These are phyloP conservation scores for Alopecurus myosuroides DNA, from an alignment of 176 grass and related monocot genomes.

Conservation along the genomic window DNA sequence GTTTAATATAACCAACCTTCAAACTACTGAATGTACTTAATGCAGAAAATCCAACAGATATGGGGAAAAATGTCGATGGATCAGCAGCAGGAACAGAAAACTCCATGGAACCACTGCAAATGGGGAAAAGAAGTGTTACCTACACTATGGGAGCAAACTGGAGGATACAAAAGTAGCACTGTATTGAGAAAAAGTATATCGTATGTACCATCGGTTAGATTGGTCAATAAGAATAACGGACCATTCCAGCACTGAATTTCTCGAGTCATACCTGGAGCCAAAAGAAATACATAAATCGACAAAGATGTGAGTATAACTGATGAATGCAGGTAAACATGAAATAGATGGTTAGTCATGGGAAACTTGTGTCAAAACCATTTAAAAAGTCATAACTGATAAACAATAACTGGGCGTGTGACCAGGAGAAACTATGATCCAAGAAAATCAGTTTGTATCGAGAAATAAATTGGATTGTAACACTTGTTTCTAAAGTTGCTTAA, in stretches of 20 bases:
- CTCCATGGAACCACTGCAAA: slow-evolving; percentile 86
- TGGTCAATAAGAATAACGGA: slow-evolving; percentile 83
- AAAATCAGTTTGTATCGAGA: not conserved
- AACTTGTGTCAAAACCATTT: not conserved
- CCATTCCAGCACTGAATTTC: slow-evolving; percentile 75
- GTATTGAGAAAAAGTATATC: not conserved
- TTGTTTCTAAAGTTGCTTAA: not conserved
- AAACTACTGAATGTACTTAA: slow-evolving; percentile 69
- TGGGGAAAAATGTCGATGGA: slow-evolving; percentile 73
- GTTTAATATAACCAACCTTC: slow-evolving; percentile 54
- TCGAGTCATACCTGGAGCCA: slow-evolving; percentile 69
- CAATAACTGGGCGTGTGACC: not conserved
- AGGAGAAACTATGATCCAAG: not conserved
- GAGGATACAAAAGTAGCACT: not conserved
- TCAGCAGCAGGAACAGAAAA: slow-evolving; percentile 73
- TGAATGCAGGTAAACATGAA: not conserved
- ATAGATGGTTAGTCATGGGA: not conserved
- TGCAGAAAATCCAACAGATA: slow-evolving; percentile 68
- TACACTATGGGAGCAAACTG: not conserved
- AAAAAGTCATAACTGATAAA: not conserved
- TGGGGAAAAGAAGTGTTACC: not conserved
- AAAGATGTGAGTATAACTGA: slow-evolving; percentile 1
- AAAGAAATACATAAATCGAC: not conserved
- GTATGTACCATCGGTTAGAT: slow-evolving; percentile 69
- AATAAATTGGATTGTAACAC: not conserved